phyloP scores from a whole-genome alignment of 306 rosid species.

The Cicer arietinum region DNA sequence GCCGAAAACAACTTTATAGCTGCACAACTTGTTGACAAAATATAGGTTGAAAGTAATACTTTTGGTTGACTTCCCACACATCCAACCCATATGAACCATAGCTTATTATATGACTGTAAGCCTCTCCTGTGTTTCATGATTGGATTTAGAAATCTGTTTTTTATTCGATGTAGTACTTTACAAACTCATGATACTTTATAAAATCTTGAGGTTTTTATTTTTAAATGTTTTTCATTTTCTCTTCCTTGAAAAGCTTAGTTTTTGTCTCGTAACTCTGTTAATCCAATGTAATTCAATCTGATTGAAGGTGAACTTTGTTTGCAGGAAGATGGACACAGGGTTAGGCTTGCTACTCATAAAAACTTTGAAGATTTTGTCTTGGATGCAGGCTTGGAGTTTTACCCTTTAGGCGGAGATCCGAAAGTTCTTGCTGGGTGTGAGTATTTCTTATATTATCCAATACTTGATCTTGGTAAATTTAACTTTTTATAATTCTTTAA shows the following conservation, averaged over 20 bases:
- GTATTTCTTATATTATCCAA: conserved; percentile 50
- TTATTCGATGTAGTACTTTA: neutral
- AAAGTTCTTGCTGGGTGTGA: conserved; percentile 98
- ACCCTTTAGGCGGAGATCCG: conserved; percentile 95
- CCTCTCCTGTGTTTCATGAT: conserved; percentile 20
- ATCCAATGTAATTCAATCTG: conserved; percentile 36
- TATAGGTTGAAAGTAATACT: conserved; percentile 16
- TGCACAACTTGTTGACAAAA: conserved; percentile 20
- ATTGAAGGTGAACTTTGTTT: conserved; percentile 47
- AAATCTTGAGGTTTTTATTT: conserved; percentile 26
- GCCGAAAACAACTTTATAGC: conserved; percentile 20
- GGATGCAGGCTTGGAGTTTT: conserved; percentile 89
- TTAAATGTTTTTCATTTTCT: conserved; percentile 26
- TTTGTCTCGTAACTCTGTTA: conserved; percentile 19
- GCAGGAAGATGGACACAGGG: conserved; percentile 89
- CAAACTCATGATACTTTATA: conserved; percentile 15
- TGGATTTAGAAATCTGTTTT: conserved; percentile 19
- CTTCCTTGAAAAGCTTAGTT: conserved; percentile 23
- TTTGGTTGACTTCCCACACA: neutral
- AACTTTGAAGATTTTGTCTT: conserved; percentile 91
- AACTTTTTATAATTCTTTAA: conserved; percentile 30
- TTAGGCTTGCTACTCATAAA: conserved; percentile 92
- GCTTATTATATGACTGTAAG: conserved; percentile 23
- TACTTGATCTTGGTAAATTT: conserved; percentile 16
- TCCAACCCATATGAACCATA: conserved; percentile 23